Base-by-base conservation (phyloP, 164 flowering plant species). In the Berberis thunbergii region DNA sequence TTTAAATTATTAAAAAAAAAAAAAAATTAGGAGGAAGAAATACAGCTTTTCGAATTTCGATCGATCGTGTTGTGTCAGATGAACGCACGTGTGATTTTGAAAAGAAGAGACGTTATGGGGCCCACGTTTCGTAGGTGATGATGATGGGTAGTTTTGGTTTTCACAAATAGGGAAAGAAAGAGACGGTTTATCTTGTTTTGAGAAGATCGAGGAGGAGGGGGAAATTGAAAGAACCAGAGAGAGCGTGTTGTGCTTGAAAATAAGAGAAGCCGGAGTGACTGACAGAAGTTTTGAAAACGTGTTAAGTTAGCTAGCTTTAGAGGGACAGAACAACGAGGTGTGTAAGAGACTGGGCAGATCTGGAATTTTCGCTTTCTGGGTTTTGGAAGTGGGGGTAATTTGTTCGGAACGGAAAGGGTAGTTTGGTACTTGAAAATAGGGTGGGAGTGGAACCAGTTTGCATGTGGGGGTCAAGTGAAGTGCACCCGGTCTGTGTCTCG, bases 321-420 rank as follows among this genome's bases (percentile, higher is more conserved):
- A 67, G 72, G 52, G 76, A 70, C 78, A 75, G 5, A 71, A 77
- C 73, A 62, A 73, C 72, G 61, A 76, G 72, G 69, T 40, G 63
- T 45, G 50, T 41, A 45, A 43, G 57, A 6, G 49, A 6, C 1
- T n/a, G 54, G 13, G 50, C 43, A 2, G 10, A n/a, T 3, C 26
- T 26, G 12, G 4, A 6, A 1, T 7, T 52, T 2, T 43, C 11
- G 46, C 52, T 42, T 10, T 52, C 7, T 43, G 41, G 40, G 2
- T 7, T 45, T 1, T 45, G 39, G 2, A 59, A 4, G 8, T 7
- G 12, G 53, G 41, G 40, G 12, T 26, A 45, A 60, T 57, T 2
- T 4, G 12, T 7, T 50, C 2, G 3, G 6, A 8, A n/a, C 2
- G 54, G 6, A 2, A 7, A 4, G 54, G 54, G 54, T 46, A 46